These are phyloP conservation scores for Lachancea meyersii DNA, from an alignment of 805 yeast species.

Conservation along the genomic window DNA sequence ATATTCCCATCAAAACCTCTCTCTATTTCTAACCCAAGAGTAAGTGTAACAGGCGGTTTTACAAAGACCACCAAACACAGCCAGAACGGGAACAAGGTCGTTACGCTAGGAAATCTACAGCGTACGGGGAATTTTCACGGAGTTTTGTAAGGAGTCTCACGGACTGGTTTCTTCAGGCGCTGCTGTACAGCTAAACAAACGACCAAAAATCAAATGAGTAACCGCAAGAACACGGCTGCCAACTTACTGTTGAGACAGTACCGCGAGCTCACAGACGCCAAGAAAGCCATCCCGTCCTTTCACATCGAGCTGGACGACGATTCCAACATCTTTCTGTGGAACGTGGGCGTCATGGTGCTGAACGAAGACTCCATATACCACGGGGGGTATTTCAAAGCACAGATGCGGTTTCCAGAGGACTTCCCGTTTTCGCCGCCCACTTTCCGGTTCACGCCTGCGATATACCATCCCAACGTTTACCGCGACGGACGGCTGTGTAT, in stretches of 20 bases:
- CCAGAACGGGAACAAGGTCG: too few relatives aligned
- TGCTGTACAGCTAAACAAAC: too few relatives aligned
- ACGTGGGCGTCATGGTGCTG: slow-evolving; percentile 86
- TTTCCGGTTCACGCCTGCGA: slow-evolving; percentile 86
- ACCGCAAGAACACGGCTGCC: slow-evolving; percentile 54
- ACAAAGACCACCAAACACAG: not conserved
- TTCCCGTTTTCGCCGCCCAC: slow-evolving; percentile 92
- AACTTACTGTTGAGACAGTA: slow-evolving; percentile 87
- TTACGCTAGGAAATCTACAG: too few relatives aligned
- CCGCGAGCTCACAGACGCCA: slow-evolving; percentile 89
- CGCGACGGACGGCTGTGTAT: slow-evolving; percentile 90
- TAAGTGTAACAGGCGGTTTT: not conserved
- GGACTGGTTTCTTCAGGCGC: too few relatives aligned
- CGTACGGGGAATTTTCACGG: too few relatives aligned
- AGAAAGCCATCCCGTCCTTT: slow-evolving; percentile 66
- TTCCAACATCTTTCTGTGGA: slow-evolving; percentile 58
- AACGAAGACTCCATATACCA: slow-evolving; percentile 85
- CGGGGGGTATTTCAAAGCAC: slow-evolving; percentile 92
- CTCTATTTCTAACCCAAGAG: not conserved
- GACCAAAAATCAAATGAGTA: slow-evolving; percentile 14
- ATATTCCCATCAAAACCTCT: not conserved
- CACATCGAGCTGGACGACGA: slow-evolving; percentile 64
- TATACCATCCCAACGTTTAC: slow-evolving; percentile 93
- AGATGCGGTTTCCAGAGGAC: slow-evolving; percentile 86
- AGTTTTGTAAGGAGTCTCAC: too few relatives aligned